These are phyloP conservation scores for Ammopiptanthus mongolicus DNA, from an alignment of 306 rosid genomes.

Conservation along the genomic window DNA sequence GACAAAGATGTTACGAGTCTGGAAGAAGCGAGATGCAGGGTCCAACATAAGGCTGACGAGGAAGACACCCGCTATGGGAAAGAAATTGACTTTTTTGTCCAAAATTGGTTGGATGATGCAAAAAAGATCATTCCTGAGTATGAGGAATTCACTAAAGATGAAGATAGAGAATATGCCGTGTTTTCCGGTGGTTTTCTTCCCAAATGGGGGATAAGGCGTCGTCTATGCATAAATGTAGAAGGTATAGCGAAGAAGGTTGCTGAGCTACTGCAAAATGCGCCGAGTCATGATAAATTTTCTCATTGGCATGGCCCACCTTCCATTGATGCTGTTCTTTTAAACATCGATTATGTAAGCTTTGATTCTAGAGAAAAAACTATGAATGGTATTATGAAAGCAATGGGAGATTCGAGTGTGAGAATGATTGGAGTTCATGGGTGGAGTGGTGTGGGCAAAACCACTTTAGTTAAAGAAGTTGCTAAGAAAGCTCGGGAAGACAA, in stretches of 20 bases:
- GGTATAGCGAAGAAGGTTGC: neutral
- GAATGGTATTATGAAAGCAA: neutral
- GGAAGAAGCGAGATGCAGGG: neutral
- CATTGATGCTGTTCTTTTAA: neutral
- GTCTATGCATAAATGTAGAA: neutral
- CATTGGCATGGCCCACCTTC: neutral
- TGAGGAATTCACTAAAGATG: neutral
- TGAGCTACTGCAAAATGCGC: neutral
- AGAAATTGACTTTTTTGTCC: neutral
- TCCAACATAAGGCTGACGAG: neutral
- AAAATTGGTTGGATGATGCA: neutral
- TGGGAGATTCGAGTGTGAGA: neutral
- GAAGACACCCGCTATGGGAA: neutral
- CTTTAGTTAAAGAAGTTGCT: neutral
- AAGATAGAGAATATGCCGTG: neutral
- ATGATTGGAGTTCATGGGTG: neutral
- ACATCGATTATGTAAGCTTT: neutral
- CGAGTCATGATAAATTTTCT: neutral
- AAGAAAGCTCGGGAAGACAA: neutral
- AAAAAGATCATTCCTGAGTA: neutral
- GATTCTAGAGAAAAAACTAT: neutral
- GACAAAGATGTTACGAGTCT: neutral
- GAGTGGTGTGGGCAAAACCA: slow-evolving; percentile 14
- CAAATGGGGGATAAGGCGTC: neutral
- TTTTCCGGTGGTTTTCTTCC: neutral